Evolutionary conservation across 2,329 filamentous ascomycete species (phyloP).

Genomic region (Amesomyces nigricolor): DNA sequence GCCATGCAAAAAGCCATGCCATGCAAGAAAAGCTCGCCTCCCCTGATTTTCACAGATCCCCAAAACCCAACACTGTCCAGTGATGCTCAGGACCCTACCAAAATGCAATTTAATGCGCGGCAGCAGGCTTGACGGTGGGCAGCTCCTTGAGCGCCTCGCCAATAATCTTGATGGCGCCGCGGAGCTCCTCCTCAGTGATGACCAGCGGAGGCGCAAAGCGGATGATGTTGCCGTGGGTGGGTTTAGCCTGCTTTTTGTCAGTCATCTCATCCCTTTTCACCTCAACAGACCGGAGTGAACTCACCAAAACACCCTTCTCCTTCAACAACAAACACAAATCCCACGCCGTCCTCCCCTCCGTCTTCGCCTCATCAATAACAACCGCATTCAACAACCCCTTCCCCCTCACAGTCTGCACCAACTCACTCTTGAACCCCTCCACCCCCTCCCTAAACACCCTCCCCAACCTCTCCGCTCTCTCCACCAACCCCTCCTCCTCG

Average conservation of each 20-base stretch:
- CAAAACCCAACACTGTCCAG: no score
- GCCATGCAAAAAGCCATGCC: not conserved
- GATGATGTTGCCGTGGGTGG: constrained; percentile 97
- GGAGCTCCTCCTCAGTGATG: constrained; percentile 83
- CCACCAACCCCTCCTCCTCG: constrained; percentile 82
- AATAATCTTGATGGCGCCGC: constrained; percentile 72
- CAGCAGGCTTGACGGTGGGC: constrained; percentile 52
- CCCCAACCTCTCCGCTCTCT: constrained; percentile 74
- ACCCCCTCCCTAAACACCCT: constrained; percentile 78
- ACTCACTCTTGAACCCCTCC: constrained; percentile 65
- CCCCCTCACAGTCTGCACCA: constrained; percentile 78
- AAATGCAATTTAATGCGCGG: constrained; percentile 27
- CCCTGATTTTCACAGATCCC: not conserved
- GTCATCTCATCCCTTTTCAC: not conserved
- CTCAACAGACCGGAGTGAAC: not conserved
- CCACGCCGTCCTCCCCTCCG: constrained; percentile 85
- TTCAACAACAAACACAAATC: constrained; percentile 95
- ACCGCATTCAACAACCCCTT: constrained; percentile 95
- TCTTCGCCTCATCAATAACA: constrained; percentile 85
- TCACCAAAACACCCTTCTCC: constrained; percentile 83
- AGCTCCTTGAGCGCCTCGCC: constrained; percentile 76
- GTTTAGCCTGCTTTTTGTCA: constrained; percentile 68
- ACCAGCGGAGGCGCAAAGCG: constrained; percentile 93
- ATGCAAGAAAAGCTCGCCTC: not conserved
- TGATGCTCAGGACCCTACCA: no score